Evolutionary conservation across 345 rosid species (phyloP), one percentile per base, ranked within the genome.

Genomic region (Populus tremula): DNA sequence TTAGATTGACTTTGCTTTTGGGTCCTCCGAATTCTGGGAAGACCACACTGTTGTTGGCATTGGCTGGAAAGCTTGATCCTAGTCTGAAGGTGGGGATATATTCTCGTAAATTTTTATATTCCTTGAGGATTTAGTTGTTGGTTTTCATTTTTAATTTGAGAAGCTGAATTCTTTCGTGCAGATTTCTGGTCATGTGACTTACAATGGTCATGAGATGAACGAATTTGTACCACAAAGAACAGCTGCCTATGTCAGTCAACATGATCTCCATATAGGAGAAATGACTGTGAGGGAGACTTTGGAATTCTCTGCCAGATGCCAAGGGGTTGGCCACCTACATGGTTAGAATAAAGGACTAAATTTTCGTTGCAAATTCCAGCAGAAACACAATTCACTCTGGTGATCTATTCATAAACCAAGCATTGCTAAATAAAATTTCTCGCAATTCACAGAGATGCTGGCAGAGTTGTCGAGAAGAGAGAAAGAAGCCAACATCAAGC

Each of bases 1-100:
- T 72, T 77, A 93, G 97, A 75, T 83, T 89, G 91, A 83, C 97
- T 63, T 69, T 93, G 87, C 94, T 93, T 43, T 79, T 93, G 84
- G 98, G 98, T 66, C 98, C 98, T 75, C 97, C 97, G 59, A 80
- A 90, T 76, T 90, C 98, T 45, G 98, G 98, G 10, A 93, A 93
- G 85, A 93, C 97, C 6, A 88, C 94, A 0, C 92, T 93, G 3
- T 63, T 93, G 81, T 82, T 91, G 85, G 93, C 96, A 67, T 83
- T 93, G 79, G 93, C 94, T 21, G 94, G 93, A 70, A 91, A 87
- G 86, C 97, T 93, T 76, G 93, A 88, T 81, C 49, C 77, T 1
- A 71, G 70, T 38, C 89, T 92, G 17, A 85, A 89, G 92, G 96
- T 93, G 27, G 62, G n/a, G 7, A 61, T 71, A 64, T 17, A 16